phyloP scores from a whole-genome alignment of 2,329 filamentous ascomycete species.

The Pseudogymnoascus destructans region DNA sequence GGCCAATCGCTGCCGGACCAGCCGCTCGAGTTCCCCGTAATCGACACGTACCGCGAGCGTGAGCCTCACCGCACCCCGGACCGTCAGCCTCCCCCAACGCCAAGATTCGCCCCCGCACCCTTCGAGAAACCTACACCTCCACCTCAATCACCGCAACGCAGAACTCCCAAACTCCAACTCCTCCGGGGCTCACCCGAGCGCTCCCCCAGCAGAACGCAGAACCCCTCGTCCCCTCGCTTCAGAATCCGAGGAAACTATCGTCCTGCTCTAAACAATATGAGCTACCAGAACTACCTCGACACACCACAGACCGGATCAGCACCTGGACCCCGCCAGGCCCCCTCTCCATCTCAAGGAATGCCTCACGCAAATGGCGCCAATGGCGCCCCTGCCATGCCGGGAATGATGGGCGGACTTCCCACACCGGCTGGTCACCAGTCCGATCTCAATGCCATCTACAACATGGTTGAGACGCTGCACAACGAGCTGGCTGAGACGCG shows the following conservation, averaged over 20 bases:
- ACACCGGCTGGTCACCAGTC: constrained; percentile 56
- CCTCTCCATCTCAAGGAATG: constrained; percentile 23
- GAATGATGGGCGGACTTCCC: constrained; percentile 32
- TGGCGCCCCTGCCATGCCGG: constrained; percentile 26
- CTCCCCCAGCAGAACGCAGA: neutral
- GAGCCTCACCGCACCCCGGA: neutral
- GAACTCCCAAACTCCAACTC: neutral
- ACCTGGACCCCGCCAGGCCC: constrained; percentile 20
- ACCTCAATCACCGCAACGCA: neutral
- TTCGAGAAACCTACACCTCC: neutral
- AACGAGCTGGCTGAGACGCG: constrained; percentile 49
- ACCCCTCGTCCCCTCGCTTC: neutral
- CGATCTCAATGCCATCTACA: constrained; percentile 55
- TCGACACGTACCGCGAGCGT: neutral
- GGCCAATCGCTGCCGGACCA: neutral
- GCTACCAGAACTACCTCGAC: constrained; percentile 21
- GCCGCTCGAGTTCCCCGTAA: neutral
- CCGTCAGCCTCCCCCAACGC: neutral
- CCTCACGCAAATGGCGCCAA: constrained; percentile 25
- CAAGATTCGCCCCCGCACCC: neutral
- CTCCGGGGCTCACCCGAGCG: neutral
- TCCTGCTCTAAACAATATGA: constrained; percentile 10
- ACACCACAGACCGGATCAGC: constrained; percentile 15
- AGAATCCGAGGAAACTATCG: neutral
- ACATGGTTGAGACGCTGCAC: constrained; percentile 54